phyloP scores from a whole-genome alignment of 2,329 filamentous ascomycete species.

The Sarocladiaceae sp. region DNA sequence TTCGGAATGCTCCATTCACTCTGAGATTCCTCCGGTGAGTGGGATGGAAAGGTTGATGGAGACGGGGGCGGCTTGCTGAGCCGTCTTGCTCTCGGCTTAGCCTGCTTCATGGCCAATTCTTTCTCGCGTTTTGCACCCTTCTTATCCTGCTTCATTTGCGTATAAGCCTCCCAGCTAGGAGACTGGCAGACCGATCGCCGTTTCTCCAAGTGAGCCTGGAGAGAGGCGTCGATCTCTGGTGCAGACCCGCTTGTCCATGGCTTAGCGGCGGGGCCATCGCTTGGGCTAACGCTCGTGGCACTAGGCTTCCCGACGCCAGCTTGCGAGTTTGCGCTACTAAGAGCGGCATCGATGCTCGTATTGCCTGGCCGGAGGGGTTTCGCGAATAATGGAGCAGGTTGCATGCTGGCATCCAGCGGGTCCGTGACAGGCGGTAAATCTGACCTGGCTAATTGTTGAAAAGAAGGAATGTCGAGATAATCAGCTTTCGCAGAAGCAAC shows the following conservation, averaged over 20 bases:
- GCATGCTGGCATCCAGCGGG: neutral
- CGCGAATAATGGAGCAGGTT: conserved; percentile 1
- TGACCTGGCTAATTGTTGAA: conserved; percentile 1
- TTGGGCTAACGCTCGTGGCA: neutral
- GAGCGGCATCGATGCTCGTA: neutral
- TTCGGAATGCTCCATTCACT: neutral
- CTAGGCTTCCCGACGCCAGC: neutral
- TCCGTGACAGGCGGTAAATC: neutral
- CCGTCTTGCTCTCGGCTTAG: conserved; percentile 28
- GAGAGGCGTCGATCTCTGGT: neutral
- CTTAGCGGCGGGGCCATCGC: neutral
- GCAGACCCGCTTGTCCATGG: neutral
- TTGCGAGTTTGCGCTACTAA: neutral
- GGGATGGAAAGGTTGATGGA: conserved; percentile 12
- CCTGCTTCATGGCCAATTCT: conserved; percentile 27
- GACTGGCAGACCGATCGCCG: conserved; percentile 48
- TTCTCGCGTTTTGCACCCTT: conserved; percentile 40
- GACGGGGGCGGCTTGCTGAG: conserved; percentile 27
- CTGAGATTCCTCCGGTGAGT: conserved; percentile 12
- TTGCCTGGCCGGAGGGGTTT: neutral
- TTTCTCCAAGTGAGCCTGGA: conserved; percentile 16
- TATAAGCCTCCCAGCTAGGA: conserved; percentile 55
- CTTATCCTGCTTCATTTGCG: conserved; percentile 47
- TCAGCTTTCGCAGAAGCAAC: neutral
- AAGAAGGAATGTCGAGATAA: neutral